Conservation (phyloP, 257 asterid genomes). For the Lycium ferocissimum region DNA sequence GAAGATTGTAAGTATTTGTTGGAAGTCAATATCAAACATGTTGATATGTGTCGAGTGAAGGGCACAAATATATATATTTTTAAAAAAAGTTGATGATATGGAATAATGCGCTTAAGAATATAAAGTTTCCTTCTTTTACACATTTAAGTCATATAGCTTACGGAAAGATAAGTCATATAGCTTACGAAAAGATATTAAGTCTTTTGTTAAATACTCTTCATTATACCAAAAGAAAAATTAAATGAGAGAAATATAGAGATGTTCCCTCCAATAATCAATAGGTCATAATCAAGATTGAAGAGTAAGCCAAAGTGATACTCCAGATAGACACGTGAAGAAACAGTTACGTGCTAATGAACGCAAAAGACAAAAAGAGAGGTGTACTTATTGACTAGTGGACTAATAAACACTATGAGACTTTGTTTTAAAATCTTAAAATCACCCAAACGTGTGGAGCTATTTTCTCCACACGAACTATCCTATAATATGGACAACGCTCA, state of each 20-base stretch:
- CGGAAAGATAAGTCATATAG: no score
- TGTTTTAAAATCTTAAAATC: neutral
- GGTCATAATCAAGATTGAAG: neutral
- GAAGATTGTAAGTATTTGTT: no score
- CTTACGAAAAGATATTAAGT: no score
- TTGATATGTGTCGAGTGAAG: no score
- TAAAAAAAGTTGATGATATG: no score
- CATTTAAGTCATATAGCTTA: neutral
- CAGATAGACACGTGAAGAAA: neutral
- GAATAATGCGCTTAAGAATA: no score
- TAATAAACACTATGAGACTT: neutral
- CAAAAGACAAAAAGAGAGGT: neutral
- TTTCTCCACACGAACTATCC: neutral
- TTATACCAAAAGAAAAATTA: no score
- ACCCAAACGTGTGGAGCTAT: neutral
- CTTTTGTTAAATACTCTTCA: no score
- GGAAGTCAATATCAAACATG: no score
- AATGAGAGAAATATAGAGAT: neutral
- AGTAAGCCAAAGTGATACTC: neutral
- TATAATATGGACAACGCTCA: neutral
- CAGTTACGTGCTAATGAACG: neutral
- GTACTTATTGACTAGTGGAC: neutral
- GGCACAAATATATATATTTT: no score
- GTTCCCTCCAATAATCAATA: neutral
- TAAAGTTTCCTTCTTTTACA: no score